Conservation (phyloP, 306 rosid genomes). For the Quercus wislizeni region DNA sequence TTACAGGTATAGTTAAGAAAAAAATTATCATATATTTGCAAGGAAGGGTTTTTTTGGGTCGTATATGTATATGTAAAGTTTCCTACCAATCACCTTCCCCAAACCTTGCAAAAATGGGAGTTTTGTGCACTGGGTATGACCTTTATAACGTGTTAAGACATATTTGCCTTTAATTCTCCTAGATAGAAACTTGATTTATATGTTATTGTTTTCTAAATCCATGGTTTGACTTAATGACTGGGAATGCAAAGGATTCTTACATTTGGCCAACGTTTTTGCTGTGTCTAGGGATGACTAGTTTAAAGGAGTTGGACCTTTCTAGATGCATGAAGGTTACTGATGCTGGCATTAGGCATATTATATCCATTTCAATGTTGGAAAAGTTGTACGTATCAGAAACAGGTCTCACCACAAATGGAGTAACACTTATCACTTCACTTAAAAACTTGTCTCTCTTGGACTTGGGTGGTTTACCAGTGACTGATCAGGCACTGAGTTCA, state of each 20-base stretch:
- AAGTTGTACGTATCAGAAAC: constrained; percentile 71
- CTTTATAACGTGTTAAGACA: too few relatives aligned
- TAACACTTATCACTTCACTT: constrained; percentile 63
- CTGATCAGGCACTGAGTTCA: constrained; percentile 54
- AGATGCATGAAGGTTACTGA: constrained; percentile 75
- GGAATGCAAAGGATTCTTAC: not conserved
- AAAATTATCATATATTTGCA: not conserved
- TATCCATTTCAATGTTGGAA: constrained; percentile 58
- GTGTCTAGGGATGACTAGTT: constrained; percentile 54
- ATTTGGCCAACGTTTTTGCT: constrained; percentile 9
- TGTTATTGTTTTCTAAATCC: not conserved
- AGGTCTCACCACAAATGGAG: constrained; percentile 58
- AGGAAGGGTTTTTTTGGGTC: not conserved
- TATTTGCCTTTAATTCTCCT: too few relatives aligned
- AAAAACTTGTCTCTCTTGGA: constrained; percentile 59
- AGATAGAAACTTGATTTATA: too few relatives aligned
- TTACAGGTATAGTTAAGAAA: constrained; percentile 46
- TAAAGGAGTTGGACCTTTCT: constrained; percentile 73
- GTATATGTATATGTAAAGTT: too few relatives aligned
- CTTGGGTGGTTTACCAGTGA: constrained; percentile 87
- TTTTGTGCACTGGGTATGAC: too few relatives aligned
- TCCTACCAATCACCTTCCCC: too few relatives aligned
- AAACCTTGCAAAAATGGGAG: too few relatives aligned
- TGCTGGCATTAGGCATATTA: constrained; percentile 61
- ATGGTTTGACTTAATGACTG: not conserved